Percentiles rank a stretch among this genome's conserved stretches.
phyloP scores from a whole-genome alignment of 1,139 yeast genomes.

The Pichia sp. region DNA sequence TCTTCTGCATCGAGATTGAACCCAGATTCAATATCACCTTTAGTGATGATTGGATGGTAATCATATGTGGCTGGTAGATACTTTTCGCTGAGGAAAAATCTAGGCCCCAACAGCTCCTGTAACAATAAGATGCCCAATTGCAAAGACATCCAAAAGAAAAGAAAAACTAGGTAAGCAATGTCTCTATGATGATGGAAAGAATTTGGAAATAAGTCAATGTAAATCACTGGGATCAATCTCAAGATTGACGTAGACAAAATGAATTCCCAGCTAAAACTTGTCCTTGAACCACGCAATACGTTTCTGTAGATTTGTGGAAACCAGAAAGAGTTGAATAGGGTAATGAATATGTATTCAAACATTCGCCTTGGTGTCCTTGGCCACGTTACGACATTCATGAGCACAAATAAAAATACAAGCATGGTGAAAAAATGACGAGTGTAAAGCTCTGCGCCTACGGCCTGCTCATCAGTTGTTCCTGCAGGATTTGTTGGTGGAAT shows the following conservation, averaged over 20 bases:
- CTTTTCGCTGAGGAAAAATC: slow-evolving; percentile 77
- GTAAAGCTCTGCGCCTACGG: slow-evolving; percentile 57
- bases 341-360: slow-evolving; percentile 54
- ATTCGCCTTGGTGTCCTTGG: slow-evolving; percentile 49
- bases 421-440: slow-evolving; percentile 59
- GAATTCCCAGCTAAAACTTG: slow-evolving; percentile 67
- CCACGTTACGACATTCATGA: slow-evolving; percentile 62
- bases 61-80: slow-evolving; percentile 77
- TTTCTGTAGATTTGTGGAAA: slow-evolving; percentile 85
- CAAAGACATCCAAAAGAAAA: slow-evolving; percentile 50
- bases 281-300: slow-evolving; percentile 65
- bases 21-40: slow-evolving; percentile 62
- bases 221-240: slow-evolving; percentile 61
- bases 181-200: slow-evolving; percentile 60
- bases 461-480: slow-evolving; percentile 34
- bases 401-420: slow-evolving; percentile 54
- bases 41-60: slow-evolving; percentile 64
- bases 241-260: slow-evolving; percentile 62
- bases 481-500: not conserved
- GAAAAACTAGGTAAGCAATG: slow-evolving; percentile 41
- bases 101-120: slow-evolving; percentile 68
- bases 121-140: slow-evolving; percentile 55
- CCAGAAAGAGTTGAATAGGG: slow-evolving; percentile 72
- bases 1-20: slow-evolving; percentile 33
- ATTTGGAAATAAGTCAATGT: slow-evolving; percentile 45